A percentile compares a stretch with the other conserved stretches of the same genome.
phyloP scores from a whole-genome alignment of 257 asterid species.

The Schizonepeta tenuifolia region DNA sequence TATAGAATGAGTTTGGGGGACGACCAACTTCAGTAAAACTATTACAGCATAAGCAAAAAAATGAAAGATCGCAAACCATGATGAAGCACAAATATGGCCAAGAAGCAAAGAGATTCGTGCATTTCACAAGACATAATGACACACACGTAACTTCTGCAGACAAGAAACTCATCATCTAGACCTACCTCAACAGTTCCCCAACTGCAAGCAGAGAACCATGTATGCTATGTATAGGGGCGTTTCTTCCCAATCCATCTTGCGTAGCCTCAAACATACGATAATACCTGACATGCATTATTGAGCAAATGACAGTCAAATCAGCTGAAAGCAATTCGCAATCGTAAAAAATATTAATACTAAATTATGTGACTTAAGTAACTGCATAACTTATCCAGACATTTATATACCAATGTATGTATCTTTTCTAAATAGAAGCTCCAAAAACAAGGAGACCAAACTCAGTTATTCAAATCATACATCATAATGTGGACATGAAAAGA shows the following conservation, averaged over 20 bases:
- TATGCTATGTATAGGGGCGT: conserved; percentile 94
- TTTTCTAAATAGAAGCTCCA: conserved; percentile 3
- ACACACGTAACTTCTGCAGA: conserved; percentile 25
- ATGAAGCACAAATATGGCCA: conserved; percentile 22
- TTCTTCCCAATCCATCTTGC: conserved; percentile 92
- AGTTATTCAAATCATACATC: neutral
- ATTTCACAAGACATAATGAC: conserved; percentile 19
- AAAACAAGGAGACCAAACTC: neutral
- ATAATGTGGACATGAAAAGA: neutral
- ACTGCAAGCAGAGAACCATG: conserved; percentile 99
- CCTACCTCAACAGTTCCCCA: conserved; percentile 97
- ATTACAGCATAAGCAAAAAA: conserved; percentile 16
- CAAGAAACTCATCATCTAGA: conserved; percentile 35
- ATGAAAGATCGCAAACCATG: conserved; percentile 15
- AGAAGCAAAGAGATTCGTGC: conserved; percentile 5
- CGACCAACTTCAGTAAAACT: conserved; percentile 16
- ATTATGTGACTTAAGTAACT: neutral
- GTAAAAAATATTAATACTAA: neutral
- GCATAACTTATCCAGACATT: conserved; percentile 1
- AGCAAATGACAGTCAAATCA: conserved; percentile 29
- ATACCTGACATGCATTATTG: conserved; percentile 62
- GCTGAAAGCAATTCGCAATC: conserved; percentile 3
- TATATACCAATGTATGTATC: neutral
- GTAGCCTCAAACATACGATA: conserved; percentile 99
- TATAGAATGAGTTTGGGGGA: neutral